Evolutionary conservation across 768 basidiomycete genomes (phyloP).

Genomic region (Kwoniella sp.): DNA sequence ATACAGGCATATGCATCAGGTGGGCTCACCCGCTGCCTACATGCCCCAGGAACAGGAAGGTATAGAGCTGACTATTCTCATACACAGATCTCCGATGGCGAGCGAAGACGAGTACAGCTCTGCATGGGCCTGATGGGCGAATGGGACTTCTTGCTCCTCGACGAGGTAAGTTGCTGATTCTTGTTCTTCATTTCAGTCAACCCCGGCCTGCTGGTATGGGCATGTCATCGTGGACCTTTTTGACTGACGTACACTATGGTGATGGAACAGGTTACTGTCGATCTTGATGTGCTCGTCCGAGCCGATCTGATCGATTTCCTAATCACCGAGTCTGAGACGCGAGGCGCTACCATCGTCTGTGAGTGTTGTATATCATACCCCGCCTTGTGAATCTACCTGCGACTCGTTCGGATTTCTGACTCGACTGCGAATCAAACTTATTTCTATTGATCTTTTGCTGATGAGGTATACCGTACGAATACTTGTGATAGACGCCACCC

Average conservation of each 20-base stretch:
- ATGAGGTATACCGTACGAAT: no score
- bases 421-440: no score
- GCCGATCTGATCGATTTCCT: constrained; percentile 87
- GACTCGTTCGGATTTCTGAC: constrained; percentile 7
- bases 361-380: constrained; percentile 51
- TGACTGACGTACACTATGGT: neutral
- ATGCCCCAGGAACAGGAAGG: neutral
- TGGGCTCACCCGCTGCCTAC: neutral
- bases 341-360: constrained; percentile 88
- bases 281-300: constrained; percentile 93
- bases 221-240: no score
- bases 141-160: constrained; percentile 89
- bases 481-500: constrained; percentile 80
- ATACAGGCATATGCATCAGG: constrained; percentile 39
- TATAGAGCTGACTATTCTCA: constrained; percentile 66
- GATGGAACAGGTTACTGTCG: constrained; percentile 78
- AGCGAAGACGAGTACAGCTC: constrained; percentile 87
- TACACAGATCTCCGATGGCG: constrained; percentile 95
- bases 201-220: no score
- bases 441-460: no score
- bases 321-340: constrained; percentile 72
- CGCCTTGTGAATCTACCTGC: constrained; percentile 1
- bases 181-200: neutral
- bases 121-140: constrained; percentile 93
- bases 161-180: constrained; percentile 81